A percentile compares a stretch with the other conserved stretches of the same genome.
Conservation (phyloP, 2,329 filamentous ascomycete species). For the Aspergillus alliaceus region DNA sequence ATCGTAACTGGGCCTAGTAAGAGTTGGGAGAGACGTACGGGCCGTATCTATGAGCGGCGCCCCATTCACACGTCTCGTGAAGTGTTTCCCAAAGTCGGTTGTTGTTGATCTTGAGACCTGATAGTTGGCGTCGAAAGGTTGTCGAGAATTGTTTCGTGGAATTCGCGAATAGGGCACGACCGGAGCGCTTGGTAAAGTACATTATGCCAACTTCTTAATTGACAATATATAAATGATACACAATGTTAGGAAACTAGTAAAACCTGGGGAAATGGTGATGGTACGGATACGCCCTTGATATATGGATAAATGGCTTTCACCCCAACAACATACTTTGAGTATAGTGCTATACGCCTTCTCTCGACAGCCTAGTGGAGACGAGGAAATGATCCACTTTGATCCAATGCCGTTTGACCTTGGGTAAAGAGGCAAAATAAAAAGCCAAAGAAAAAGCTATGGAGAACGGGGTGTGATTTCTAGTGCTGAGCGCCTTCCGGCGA, state of each 20-base stretch:
- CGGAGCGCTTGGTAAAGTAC: constrained; percentile 1
- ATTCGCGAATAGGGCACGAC: not conserved
- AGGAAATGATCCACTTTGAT: not conserved
- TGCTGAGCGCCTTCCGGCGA: constrained; percentile 5
- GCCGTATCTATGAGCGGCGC: constrained; percentile 28
- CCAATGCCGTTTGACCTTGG: not conserved
- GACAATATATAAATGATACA: not conserved
- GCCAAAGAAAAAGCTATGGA: no score
- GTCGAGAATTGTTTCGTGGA: constrained; percentile 1
- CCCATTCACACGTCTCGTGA: constrained; percentile 35
- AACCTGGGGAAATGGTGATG: no score
- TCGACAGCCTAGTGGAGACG: not conserved
- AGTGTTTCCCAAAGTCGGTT: constrained; percentile 30
- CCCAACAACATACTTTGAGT: no score
- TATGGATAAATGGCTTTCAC: no score
- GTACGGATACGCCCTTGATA: not conserved
- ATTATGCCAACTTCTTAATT: not conserved
- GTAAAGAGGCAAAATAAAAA: not conserved
- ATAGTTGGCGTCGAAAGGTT: constrained; percentile 3
- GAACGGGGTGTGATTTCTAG: no score
- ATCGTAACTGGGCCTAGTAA: no score
- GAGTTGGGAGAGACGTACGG: constrained; percentile 18
- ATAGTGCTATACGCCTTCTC: not conserved
- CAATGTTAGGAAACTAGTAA: no score
- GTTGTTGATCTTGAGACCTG: constrained; percentile 28